Evolutionary conservation across 2,329 filamentous ascomycete genomes (phyloP), one percentile per base, ranked within the genome.

Genomic region (Trichoderma simmonsii): DNA sequence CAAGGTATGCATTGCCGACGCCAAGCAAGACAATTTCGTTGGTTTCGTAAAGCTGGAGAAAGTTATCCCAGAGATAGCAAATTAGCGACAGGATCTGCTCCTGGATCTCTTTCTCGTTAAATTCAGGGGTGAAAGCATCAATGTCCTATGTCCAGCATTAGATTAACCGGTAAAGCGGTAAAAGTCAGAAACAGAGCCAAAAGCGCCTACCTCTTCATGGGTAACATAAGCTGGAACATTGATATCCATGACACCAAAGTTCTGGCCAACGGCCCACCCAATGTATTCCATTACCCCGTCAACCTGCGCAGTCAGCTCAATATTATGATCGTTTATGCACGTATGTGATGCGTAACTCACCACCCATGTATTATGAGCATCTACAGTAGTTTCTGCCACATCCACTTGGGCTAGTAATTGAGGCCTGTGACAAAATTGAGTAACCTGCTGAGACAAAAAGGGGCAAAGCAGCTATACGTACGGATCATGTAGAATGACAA

Each of bases 11-110:
- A 76, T 94, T 91, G n/a, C 96, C 96, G 2, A 97, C 90, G 0
- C 96, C 95, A 78, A 99, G 86, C 26, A 99, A 85, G 78, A 97
- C 93, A 18, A 98, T 89, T 67, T 95, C 89, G 6, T 91, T 90
- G 0, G 88, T 86, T 3, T 91, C 83, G 65, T 91, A 90, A 36
- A 93, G 86, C 84, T 97, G 93, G 24, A 99, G 90, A 78, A 98
- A 98, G 79, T 99, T 99, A 77, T 98, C 95, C 96, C 96, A 99
- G 15, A 99, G 85, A 78, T 97, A 98, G 73, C 88, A 90, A 5
- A 95, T 89, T 12, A 98, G 84, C 73, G 95, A 91, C 73, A 92
- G 90, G 0, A 89, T 90, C 80, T 89, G 88, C 70, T 85, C 84
- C 73, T 91, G 86, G 8, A 89, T 78, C 1, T 81, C 81, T 66